Conservation (phyloP, 257 asterid species). For the Rhazya stricta region DNA sequence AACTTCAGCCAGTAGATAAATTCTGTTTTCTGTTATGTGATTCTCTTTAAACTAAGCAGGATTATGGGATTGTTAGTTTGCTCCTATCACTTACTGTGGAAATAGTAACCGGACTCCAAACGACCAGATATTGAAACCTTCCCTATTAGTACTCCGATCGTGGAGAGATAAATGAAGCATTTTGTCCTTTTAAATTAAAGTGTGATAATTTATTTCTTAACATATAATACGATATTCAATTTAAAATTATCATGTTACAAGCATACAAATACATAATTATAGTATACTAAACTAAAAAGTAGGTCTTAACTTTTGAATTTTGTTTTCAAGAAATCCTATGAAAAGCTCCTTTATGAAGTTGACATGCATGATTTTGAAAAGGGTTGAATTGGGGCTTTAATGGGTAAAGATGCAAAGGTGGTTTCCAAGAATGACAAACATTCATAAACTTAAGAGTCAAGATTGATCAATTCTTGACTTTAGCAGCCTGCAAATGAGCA, state of each 20-base stretch:
- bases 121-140: too few species aligned
- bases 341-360: slow-evolving; percentile 19
- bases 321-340: not conserved
- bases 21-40: not conserved
- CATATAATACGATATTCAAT: too few species aligned
- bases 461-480: slow-evolving; percentile 20
- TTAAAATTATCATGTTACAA: too few species aligned
- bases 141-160: too few species aligned
- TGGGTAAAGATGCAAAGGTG: slow-evolving; percentile 15
- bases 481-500: slow-evolving; percentile 11
- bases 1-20: slow-evolving; percentile 22
- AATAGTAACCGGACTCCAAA: too few species aligned
- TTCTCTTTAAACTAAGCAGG: slow-evolving; percentile 5
- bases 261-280: too few species aligned
- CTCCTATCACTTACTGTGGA: not conserved
- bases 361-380: not conserved
- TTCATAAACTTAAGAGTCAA: slow-evolving; percentile 32
- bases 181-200: too few species aligned
- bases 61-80: not conserved
- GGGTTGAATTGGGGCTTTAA: not conserved
- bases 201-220: too few species aligned
- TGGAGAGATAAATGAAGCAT: too few species aligned
- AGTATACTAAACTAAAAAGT: too few species aligned
- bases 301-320: too few species aligned
- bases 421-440: slow-evolving; percentile 54